A percentile compares a stretch with the other conserved stretches of the same genome.
These are phyloP conservation scores for Blumeria graminis DNA, from an alignment of 2,329 filamentous ascomycete species.

Conservation along the genomic window DNA sequence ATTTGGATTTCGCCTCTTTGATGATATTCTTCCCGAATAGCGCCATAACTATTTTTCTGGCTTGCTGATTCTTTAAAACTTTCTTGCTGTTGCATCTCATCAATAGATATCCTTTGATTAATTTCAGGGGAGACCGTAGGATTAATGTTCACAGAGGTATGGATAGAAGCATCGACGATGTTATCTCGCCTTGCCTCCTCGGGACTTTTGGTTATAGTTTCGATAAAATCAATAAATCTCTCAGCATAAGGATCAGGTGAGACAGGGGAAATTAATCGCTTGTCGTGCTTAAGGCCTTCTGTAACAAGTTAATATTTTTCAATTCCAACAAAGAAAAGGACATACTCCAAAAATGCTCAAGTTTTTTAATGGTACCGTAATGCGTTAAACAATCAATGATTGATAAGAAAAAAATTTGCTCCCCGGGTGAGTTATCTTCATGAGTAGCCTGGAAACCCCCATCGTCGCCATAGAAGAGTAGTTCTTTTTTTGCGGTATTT, in stretches of 20 bases:
- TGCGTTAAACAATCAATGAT: conserved; percentile 97
- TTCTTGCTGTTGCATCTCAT: conserved; percentile 3
- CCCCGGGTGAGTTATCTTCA: conserved; percentile 59
- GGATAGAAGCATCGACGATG: conserved; percentile 4
- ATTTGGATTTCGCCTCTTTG: conserved; percentile 7
- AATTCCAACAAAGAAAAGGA: not conserved
- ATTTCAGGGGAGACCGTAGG: too few relatives aligned
- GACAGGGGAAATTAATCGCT: conserved; percentile 75
- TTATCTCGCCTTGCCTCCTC: conserved; percentile 57
- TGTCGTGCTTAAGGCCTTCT: conserved; percentile 60
- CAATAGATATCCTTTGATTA: too few relatives aligned
- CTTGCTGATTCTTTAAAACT: conserved; percentile 8
- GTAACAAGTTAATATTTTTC: conserved; percentile 7
- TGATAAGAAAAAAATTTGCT: conserved; percentile 92
- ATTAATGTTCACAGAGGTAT: conserved; percentile 3
- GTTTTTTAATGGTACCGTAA: conserved; percentile 82
- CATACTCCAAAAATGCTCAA: conserved; percentile 74
- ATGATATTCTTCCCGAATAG: conserved; percentile 10
- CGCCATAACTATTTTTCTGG: conserved; percentile 12
- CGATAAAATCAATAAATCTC: conserved; percentile 80
- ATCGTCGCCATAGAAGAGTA: conserved; percentile 82
- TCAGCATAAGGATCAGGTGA: conserved; percentile 81
- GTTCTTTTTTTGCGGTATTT: conserved; percentile 40
- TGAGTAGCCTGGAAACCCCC: conserved; percentile 85
- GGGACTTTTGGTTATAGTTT: conserved; percentile 66